These are phyloP conservation scores for Eimeria praecox DNA, from an alignment of 169 alveolate species.

Conservation along the genomic window DNA sequence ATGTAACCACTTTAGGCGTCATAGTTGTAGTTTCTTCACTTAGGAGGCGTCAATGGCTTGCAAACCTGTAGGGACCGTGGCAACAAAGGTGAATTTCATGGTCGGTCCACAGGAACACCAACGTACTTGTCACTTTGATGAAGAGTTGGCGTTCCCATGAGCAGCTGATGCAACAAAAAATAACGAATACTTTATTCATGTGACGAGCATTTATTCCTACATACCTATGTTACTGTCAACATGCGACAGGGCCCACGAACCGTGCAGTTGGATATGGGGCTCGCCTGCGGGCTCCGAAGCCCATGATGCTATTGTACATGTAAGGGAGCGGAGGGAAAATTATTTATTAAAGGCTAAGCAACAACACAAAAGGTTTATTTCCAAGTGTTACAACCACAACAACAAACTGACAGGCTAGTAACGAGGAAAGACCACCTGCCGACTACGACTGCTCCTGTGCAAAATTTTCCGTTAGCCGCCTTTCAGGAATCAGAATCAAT, in stretches of 20 bases:
- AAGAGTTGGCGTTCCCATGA: neutral
- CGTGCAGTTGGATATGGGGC: neutral
- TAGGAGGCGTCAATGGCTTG: neutral
- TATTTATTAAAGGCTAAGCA: neutral
- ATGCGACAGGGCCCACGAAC: neutral
- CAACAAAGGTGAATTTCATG: neutral
- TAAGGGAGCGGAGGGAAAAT: neutral
- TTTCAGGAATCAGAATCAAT: neutral
- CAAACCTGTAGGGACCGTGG: neutral
- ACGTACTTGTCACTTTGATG: neutral
- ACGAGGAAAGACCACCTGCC: neutral
- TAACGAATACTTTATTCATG: neutral
- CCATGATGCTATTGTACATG: neutral
- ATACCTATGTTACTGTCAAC: neutral
- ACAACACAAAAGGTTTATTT: neutral
- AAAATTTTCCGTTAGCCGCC: neutral
- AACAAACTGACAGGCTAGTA: neutral
- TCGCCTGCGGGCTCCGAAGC: neutral
- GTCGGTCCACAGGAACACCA: neutral
- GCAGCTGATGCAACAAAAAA: neutral
- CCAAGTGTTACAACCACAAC: neutral
- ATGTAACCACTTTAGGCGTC: neutral
- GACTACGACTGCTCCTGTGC: neutral
- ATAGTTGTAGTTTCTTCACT: neutral
- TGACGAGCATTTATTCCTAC: neutral